These are phyloP conservation scores for Auricularia heimuer DNA, from an alignment of 768 basidiomycete species.

Conservation along the genomic window DNA sequence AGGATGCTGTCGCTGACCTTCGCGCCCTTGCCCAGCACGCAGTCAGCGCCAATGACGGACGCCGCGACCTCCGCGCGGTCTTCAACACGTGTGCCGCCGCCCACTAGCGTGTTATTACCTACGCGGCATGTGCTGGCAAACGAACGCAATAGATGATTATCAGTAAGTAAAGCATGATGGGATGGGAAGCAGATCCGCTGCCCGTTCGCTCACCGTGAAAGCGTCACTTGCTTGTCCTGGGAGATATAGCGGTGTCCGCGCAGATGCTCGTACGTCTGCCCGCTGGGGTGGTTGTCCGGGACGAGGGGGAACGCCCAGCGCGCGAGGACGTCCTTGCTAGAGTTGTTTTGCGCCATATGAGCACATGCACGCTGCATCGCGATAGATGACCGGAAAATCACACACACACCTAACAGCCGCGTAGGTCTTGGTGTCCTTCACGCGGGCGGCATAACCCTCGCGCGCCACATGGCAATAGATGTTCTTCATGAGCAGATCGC, in stretches of 20 bases:
- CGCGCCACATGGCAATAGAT: slow-evolving; percentile 85
- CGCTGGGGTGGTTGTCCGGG: slow-evolving; percentile 84
- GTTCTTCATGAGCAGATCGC: slow-evolving; percentile 89
- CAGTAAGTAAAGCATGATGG: background rate
- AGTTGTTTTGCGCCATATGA: slow-evolving; percentile 22
- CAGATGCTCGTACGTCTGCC: slow-evolving; percentile 73
- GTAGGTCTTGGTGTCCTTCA: slow-evolving; percentile 87
- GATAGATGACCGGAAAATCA: background rate
- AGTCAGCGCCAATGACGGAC: slow-evolving; percentile 73
- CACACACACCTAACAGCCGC: slow-evolving; percentile 66
- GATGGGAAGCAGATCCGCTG: background rate
- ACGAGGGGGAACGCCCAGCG: slow-evolving; percentile 94
- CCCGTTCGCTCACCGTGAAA: slow-evolving; percentile 57
- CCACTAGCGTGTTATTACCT: slow-evolving; percentile 75
- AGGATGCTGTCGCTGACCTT: slow-evolving; percentile 70
- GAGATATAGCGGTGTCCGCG: slow-evolving; percentile 86
- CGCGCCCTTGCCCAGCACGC: slow-evolving; percentile 60
- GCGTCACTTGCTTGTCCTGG: slow-evolving; percentile 60
- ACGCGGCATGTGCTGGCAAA: slow-evolving; percentile 66
- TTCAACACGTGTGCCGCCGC: slow-evolving; percentile 57
- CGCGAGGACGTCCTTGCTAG: slow-evolving; percentile 77
- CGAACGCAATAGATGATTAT: background rate
- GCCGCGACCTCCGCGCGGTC: slow-evolving; percentile 56
- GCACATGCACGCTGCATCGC: background rate
- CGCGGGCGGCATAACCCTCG: slow-evolving; percentile 86